Evolutionary conservation across 768 basidiomycete species (phyloP), one percentile per base, ranked within the genome.

Genomic region (Mycena leptocephala): DNA sequence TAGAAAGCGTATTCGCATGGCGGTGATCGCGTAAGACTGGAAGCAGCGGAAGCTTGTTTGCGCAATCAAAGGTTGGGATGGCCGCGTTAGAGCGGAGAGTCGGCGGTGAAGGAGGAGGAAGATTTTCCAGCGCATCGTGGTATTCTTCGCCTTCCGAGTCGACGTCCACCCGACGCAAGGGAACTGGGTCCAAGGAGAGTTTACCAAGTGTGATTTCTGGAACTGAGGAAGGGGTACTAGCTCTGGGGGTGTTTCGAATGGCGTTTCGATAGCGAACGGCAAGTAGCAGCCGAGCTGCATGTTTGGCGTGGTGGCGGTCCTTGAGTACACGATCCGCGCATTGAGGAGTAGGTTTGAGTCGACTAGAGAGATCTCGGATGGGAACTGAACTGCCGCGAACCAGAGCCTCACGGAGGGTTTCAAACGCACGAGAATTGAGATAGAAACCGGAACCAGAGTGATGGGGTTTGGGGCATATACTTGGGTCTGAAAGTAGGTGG

Each of bases 271-370:
- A 67, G 73, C 73, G 73, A 3, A 43, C 30, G 46, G 61, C 67
- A 48, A 74, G 72, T 11, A 48, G 48, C n/a, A 55, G 48, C 1
- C 72, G 55, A 5, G 33, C 66, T 48, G 64, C 56, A 13, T 35
- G 69, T 13, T 56, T 43, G 14, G 69, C 56, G 13, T 22, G 33
- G 13, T 35, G 24, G 24, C 66, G 66, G 59, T 74, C 73, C 48
- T 67, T 39, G 22, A 41, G 30, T 30, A 74, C 65, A 69, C 66
- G 59, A n/a, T 67, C 66, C 10, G 73, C 66, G n/a, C 73, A 74
- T 16, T 63, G 20, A 35, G 37, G 66, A 51, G 73, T 69, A 16
- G 66, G 58, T 30, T 63, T 74, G 59, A 74, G 66, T 35, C 69
- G 16, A 22, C 46, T 26, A 35, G 48, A 18, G 7, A 74, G 58